Evolutionary conservation across 148 eudicot genomes (phyloP).

Genomic region (Persicaria maculosa): DNA sequence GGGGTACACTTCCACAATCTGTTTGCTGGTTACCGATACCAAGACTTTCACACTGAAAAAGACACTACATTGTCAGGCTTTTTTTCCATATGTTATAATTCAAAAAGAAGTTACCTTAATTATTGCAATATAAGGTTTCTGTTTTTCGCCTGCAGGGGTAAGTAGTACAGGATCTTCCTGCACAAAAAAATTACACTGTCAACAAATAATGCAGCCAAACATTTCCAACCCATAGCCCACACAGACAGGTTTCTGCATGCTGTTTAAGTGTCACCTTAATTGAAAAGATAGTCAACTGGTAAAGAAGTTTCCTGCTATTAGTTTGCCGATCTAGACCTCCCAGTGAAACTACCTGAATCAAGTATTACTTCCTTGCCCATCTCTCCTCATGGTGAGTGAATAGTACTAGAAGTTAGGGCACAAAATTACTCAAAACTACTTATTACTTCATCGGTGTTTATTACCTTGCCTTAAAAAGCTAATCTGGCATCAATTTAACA

Average conservation of each 20-base stretch:
- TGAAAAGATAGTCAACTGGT: not conserved
- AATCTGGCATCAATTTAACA: not conserved
- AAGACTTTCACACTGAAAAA: not conserved
- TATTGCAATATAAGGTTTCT: slow-evolving; percentile 93
- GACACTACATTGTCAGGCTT: not conserved
- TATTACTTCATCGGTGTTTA: not conserved
- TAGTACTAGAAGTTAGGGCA: not conserved
- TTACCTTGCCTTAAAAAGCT: not conserved
- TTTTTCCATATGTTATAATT: not conserved
- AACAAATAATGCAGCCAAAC: not conserved
- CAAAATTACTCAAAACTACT: not conserved
- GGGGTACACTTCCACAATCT: not conserved
- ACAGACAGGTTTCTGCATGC: not conserved
- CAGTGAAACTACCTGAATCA: not conserved
- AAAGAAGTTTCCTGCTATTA: not conserved
- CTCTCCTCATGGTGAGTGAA: not conserved
- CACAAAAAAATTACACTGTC: slow-evolving; percentile 12
- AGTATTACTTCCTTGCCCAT: not conserved
- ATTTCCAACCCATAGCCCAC: not conserved
- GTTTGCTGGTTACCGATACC: not conserved
- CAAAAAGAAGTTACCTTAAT: slow-evolving; percentile 49
- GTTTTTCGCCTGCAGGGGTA: slow-evolving; percentile 62
- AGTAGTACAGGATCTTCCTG: slow-evolving; percentile 96
- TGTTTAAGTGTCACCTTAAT: not conserved
- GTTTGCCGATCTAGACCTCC: too few relatives aligned